These are phyloP conservation scores for Inosperma sp. DNA, from an alignment of 768 basidiomycete genomes.

Conservation along the genomic window DNA sequence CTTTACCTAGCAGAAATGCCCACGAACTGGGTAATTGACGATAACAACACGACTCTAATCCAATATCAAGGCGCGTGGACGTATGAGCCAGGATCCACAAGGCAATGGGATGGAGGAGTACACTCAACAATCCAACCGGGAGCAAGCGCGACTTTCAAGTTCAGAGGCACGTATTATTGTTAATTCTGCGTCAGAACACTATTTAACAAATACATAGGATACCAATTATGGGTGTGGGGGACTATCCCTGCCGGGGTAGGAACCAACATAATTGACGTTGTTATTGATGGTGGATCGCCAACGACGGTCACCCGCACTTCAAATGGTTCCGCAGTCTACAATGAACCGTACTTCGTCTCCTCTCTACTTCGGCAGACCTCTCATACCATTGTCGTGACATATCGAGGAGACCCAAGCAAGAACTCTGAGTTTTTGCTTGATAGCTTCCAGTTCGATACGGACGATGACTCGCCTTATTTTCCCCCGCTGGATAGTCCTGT, in stretches of 20 bases:
- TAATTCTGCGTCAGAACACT: neutral
- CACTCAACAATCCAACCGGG: conserved; percentile 17
- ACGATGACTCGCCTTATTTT: conserved; percentile 13
- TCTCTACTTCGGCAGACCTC: conserved; percentile 11
- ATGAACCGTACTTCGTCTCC: conserved; percentile 14
- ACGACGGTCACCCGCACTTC: conserved; percentile 13
- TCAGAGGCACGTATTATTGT: conserved; percentile 14
- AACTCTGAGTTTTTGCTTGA: conserved; percentile 21
- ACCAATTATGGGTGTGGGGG: conserved; percentile 18
- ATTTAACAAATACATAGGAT: conserved; percentile 9
- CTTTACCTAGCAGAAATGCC: no score
- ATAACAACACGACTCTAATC: conserved; percentile 15
- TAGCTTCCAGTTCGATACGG: conserved; percentile 18
- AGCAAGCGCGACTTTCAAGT: conserved; percentile 24
- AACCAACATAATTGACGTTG: conserved; percentile 12
- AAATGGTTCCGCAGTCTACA: conserved; percentile 18
- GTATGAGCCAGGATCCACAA: conserved; percentile 14
- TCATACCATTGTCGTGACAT: conserved; percentile 19
- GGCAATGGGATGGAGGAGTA: conserved; percentile 19
- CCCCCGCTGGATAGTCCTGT: conserved; percentile 2
- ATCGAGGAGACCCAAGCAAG: conserved; percentile 12
- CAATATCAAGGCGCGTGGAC: conserved; percentile 17
- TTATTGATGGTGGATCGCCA: conserved; percentile 16
- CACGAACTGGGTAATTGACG: no score
- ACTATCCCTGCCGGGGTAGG: conserved; percentile 21